Conservation (phyloP, 768 basidiomycete genomes). For the Gymnopilus junonius region DNA sequence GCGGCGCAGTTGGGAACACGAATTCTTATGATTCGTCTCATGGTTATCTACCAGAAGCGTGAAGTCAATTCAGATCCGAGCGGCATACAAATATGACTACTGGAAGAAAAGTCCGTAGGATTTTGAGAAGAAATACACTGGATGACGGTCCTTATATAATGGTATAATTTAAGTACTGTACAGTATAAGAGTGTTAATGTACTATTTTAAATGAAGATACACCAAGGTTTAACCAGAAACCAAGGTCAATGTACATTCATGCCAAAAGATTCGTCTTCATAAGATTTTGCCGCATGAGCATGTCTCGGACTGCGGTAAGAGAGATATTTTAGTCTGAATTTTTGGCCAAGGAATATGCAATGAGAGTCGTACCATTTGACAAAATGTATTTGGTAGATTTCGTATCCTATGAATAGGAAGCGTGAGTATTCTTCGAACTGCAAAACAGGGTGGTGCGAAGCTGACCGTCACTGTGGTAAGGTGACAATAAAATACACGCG, state of each 20-base stretch:
- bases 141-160: background rate
- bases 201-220: background rate
- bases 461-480: constrained; percentile 70
- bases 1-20: no score
- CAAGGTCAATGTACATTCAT: constrained; percentile 10
- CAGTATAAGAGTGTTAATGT: background rate
- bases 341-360: background rate
- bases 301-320: constrained; percentile 44
- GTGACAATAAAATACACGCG: constrained; percentile 65
- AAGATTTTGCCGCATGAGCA: constrained; percentile 49
- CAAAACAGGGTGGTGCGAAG: constrained; percentile 6
- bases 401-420: constrained; percentile 47
- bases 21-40: no score
- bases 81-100: no score
- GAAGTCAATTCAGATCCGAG: no score
- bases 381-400: constrained; percentile 60
- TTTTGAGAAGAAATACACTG: no score
- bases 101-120: no score
- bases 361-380: constrained; percentile 39
- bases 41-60: no score
- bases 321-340: background rate
- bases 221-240: background rate
- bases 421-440: constrained; percentile 7
- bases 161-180: background rate
- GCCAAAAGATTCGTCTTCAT: constrained; percentile 42